A percentile compares a stretch with the other conserved stretches of the same genome.
Evolutionary conservation across 116 monocot genomes (phyloP).

Genomic region (Papilionanthe hybrid): DNA sequence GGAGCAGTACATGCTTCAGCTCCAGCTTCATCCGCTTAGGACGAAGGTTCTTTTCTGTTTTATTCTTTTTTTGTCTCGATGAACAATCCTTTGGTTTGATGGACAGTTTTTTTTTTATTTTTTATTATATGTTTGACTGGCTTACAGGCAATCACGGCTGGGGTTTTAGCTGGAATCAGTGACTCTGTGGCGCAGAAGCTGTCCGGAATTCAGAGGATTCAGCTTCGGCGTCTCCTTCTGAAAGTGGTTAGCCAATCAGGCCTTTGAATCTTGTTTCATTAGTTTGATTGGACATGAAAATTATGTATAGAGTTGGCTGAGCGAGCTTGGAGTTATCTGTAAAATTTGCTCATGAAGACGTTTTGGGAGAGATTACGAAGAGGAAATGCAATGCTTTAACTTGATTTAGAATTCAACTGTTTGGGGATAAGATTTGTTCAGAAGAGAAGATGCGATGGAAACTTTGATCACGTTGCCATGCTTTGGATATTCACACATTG

Average conservation of each 20-base stretch:
- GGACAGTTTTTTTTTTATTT: neutral
- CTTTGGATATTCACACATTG: neutral
- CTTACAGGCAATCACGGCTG: slow-evolving; percentile 67
- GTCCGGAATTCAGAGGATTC: slow-evolving; percentile 59
- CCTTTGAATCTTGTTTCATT: neutral
- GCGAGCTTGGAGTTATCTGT: neutral
- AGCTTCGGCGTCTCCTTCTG: slow-evolving; percentile 58
- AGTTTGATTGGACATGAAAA: neutral
- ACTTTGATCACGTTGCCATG: neutral
- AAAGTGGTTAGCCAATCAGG: slow-evolving; percentile 44
- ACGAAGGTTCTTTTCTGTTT: slow-evolving; percentile 42
- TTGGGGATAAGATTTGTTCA: neutral
- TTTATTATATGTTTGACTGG: neutral
- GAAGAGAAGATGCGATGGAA: neutral
- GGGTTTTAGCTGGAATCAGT: slow-evolving; percentile 71
- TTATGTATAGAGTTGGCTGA: neutral
- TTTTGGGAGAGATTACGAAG: neutral
- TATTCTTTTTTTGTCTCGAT: neutral
- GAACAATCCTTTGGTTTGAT: neutral
- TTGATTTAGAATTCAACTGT: neutral
- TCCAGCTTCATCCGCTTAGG: slow-evolving; percentile 67
- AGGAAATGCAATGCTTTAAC: neutral
- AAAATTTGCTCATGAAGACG: neutral
- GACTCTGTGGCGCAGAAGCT: slow-evolving; percentile 87
- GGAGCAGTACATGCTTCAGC: slow-evolving; percentile 73